Percentiles rank a stretch among this genome's conserved stretches.
Conservation (phyloP, 192 early-diverging fungal genomes). For the Coemansia sp. region DNA sequence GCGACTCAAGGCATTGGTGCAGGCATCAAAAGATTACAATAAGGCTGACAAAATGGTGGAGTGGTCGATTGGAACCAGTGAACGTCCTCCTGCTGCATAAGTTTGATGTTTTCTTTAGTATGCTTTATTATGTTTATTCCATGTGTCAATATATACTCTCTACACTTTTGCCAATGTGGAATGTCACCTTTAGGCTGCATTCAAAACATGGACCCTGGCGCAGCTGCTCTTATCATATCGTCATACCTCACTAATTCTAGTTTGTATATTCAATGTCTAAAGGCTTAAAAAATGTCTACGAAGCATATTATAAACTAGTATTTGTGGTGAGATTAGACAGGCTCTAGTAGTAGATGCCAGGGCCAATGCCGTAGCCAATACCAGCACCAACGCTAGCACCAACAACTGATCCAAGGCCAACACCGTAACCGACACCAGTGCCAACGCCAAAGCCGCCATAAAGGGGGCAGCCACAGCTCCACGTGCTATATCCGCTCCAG, state of each 20-base stretch:
- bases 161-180: too few relatives aligned
- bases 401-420: not conserved
- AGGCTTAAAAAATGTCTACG: not conserved
- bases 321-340: not conserved
- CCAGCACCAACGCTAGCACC: not conserved
- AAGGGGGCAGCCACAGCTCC: not conserved
- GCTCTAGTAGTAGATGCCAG: not conserved
- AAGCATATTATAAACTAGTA: not conserved
- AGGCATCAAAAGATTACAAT: not conserved
- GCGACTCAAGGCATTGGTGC: not conserved
- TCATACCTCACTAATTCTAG: not conserved
- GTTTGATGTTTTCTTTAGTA: not conserved
- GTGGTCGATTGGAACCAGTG: not conserved
- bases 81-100: not conserved
- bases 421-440: not conserved
- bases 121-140: too few relatives aligned
- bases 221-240: not conserved
- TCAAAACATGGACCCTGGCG: too few relatives aligned
- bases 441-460: not conserved
- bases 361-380: not conserved
- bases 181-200: too few relatives aligned
- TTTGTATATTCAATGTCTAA: not conserved
- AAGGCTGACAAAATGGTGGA: not conserved
- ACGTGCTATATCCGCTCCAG: not conserved
- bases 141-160: too few relatives aligned